These are phyloP conservation scores for Neofusicoccum parvum DNA, from an alignment of 2,329 filamentous ascomycete species.

Conservation along the genomic window DNA sequence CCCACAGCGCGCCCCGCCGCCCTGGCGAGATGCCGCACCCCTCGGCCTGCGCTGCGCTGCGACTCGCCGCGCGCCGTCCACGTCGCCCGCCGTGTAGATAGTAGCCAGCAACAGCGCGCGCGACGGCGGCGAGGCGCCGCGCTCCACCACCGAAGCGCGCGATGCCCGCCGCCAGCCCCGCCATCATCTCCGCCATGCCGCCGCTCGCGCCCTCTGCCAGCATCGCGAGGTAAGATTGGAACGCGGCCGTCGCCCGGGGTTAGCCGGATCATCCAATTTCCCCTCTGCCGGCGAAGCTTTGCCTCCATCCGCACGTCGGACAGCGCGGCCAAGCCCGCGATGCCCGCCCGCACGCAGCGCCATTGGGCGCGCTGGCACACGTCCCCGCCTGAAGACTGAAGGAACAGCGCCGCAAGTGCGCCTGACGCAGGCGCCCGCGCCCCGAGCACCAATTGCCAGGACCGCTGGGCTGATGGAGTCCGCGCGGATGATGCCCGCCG, in stretches of 20 bases:
- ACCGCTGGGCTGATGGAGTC: not conserved
- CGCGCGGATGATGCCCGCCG: not conserved
- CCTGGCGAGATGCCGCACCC: not conserved
- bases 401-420: slow-evolving; percentile 8
- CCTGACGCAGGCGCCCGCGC: not conserved
- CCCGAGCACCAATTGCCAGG: not conserved
- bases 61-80: not conserved
- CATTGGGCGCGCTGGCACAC: not conserved
- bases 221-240: not conserved
- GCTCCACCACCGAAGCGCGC: not conserved
- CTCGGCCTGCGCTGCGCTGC: not conserved
- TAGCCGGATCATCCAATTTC: slow-evolving; percentile 17
- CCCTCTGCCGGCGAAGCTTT: slow-evolving; percentile 1
- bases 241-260: not conserved
- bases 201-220: not conserved
- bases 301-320: not conserved
- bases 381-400: slow-evolving; percentile 11
- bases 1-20: not conserved
- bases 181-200: slow-evolving; percentile 13
- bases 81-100: not conserved
- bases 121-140: not conserved
- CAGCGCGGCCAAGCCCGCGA: not conserved
- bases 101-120: too few relatives aligned
- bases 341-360: slow-evolving; percentile 3
- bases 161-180: slow-evolving; percentile 7